phyloP scores from a whole-genome alignment of 345 rosid genomes.

The Lagerstroemia speciosa region DNA sequence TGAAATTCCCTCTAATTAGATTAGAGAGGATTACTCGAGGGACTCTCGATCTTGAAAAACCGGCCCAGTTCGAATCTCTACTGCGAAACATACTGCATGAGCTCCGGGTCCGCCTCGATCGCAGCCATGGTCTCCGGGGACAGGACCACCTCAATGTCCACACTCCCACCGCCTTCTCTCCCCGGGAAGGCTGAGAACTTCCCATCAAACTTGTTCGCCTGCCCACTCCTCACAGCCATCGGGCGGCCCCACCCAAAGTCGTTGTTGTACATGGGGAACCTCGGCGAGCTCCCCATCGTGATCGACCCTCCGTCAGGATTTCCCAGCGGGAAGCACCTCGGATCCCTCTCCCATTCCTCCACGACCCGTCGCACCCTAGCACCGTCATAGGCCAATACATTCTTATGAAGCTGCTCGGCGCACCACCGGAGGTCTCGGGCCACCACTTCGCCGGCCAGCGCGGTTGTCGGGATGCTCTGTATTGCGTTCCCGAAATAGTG shows the following conservation, averaged over 20 bases:
- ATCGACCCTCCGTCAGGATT: slow-evolving; percentile 73
- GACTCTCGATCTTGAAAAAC: too few species aligned
- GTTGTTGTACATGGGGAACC: slow-evolving; percentile 91
- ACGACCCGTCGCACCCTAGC: slow-evolving; percentile 34
- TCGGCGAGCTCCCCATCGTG: slow-evolving; percentile 89
- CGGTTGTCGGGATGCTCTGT: slow-evolving; percentile 75
- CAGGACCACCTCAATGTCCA: slow-evolving; percentile 77
- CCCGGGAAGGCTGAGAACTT: slow-evolving; percentile 98
- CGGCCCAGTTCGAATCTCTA: background rate
- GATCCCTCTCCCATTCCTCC: slow-evolving; percentile 64
- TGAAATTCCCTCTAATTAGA: background rate
- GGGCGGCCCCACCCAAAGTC: slow-evolving; percentile 98
- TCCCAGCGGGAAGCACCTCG: slow-evolving; percentile 81
- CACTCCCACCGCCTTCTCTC: slow-evolving; percentile 59
- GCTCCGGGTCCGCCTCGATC: slow-evolving; percentile 63
- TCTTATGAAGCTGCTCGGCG: slow-evolving; percentile 58
- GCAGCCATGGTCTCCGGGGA: slow-evolving; percentile 78
- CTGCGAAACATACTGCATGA: slow-evolving; percentile 50
- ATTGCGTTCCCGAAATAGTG: slow-evolving; percentile 90
- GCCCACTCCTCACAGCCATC: slow-evolving; percentile 74
- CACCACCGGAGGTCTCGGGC: slow-evolving; percentile 73
- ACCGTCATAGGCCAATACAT: slow-evolving; percentile 50
- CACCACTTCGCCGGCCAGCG: slow-evolving; percentile 60
- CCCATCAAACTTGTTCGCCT: slow-evolving; percentile 87
- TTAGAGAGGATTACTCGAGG: background rate